Conservation (phyloP, 768 basidiomycete genomes). For the Cystobasidium tubakii region DNA sequence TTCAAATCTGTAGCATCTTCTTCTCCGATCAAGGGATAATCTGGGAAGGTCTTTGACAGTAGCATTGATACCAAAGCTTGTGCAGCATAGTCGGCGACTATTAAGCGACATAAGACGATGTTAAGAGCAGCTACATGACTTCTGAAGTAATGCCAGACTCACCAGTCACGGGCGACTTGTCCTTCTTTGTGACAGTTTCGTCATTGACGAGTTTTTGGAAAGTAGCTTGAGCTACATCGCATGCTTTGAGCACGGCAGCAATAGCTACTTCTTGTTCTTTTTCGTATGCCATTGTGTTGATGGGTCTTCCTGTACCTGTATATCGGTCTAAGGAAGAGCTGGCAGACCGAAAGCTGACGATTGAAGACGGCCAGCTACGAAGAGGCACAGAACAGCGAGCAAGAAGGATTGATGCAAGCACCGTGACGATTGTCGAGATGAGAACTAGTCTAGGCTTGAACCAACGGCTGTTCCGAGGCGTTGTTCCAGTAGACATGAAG, state of each 20-base stretch:
- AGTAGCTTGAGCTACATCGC: slow-evolving; percentile 71
- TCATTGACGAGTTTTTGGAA: slow-evolving; percentile 77
- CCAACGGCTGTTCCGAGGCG: not conserved
- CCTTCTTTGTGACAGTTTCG: slow-evolving; percentile 75
- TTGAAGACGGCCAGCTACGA: not conserved
- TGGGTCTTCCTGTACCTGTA: not conserved
- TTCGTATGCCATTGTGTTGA: slow-evolving; percentile 45
- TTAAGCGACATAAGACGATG: not conserved
- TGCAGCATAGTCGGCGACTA: slow-evolving; percentile 73
- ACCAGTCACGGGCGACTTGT: slow-evolving; percentile 90
- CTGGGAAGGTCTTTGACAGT: slow-evolving; percentile 68
- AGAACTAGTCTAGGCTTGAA: not conserved
- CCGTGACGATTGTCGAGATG: not conserved
- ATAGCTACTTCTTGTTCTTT: slow-evolving; percentile 75
- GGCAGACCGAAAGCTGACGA: not conserved
- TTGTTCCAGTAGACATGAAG: not conserved
- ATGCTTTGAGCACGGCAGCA: slow-evolving; percentile 79
- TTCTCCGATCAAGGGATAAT: slow-evolving; percentile 86
- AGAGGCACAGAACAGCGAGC: not conserved
- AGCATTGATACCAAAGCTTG: slow-evolving; percentile 86
- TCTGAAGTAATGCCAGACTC: no score
- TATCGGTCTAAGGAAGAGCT: not conserved
- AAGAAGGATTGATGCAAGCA: not conserved
- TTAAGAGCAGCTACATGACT: no score
- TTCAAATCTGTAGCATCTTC: slow-evolving; percentile 81